Percentiles rank a stretch among this genome's conserved stretches.
Conservation (phyloP, 345 rosid species). For the Turnera subulata region DNA sequence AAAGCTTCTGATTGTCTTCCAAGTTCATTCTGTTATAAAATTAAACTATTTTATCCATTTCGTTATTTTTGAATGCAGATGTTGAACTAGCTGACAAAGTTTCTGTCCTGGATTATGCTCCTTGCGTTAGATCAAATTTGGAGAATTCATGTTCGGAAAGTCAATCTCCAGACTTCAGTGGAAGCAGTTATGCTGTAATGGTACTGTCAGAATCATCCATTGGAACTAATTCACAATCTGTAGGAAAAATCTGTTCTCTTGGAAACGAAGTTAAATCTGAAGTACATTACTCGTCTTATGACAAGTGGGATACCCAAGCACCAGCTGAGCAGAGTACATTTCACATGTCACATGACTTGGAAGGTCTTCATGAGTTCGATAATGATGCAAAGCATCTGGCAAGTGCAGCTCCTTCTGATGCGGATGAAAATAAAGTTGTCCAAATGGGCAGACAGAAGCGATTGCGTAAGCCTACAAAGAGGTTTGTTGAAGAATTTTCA, state of each 20-base stretch:
- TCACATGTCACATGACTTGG: constrained; percentile 16
- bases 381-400: constrained; percentile 44
- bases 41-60: background rate
- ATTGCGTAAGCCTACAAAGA: constrained; percentile 40
- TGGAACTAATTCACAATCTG: constrained; percentile 33
- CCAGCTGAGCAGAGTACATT: constrained; percentile 17
- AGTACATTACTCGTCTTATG: constrained; percentile 11
- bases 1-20: constrained; percentile 12
- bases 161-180: constrained; percentile 61
- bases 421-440: constrained; percentile 30
- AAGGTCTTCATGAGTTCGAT: constrained; percentile 34
- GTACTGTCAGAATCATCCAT: constrained; percentile 52
- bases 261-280: constrained; percentile 21
- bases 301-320: constrained; percentile 19
- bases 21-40: background rate
- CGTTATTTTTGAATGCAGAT: constrained; percentile 38
- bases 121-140: constrained; percentile 21
- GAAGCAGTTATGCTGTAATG: constrained; percentile 38
- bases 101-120: constrained; percentile 35
- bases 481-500: constrained; percentile 51
- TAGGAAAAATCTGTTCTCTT: constrained; percentile 31
- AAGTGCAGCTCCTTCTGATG: constrained; percentile 24
- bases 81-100: constrained; percentile 48
- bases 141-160: constrained; percentile 55
- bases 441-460: constrained; percentile 38